These are phyloP conservation scores for Immersiella caudata DNA, from an alignment of 495 filamentous ascomycete species.

Conservation along the genomic window DNA sequence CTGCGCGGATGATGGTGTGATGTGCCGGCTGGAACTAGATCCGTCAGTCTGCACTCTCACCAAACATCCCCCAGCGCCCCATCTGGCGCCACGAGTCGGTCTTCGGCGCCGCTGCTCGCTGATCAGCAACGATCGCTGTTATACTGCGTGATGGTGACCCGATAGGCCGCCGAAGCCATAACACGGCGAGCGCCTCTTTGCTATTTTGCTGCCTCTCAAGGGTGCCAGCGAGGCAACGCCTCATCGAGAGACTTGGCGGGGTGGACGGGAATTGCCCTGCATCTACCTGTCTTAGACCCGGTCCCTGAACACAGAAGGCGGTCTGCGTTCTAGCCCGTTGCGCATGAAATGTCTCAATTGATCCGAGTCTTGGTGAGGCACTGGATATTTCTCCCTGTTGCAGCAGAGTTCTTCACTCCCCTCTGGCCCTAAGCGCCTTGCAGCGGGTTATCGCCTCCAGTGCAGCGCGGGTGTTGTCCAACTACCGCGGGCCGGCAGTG, in stretches of 20 bases:
- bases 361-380: conserved; percentile 14
- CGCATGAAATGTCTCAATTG: conserved; percentile 10
- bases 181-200: not conserved
- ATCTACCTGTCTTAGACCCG: conserved; percentile 13
- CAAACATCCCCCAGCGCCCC: not conserved
- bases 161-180: not conserved
- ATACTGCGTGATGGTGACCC: not conserved
- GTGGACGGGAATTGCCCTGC: conserved; percentile 7
- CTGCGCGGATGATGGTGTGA: not conserved
- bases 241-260: not conserved
- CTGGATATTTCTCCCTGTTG: not conserved
- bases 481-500: conserved; percentile 9
- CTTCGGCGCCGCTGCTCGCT: not conserved
- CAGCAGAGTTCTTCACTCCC: not conserved
- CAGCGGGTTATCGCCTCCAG: conserved; percentile 8
- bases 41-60: not conserved
- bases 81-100: not conserved
- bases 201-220: not conserved
- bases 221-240: not conserved
- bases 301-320: conserved; percentile 8
- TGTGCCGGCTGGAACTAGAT: not conserved
- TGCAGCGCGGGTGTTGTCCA: conserved; percentile 6
- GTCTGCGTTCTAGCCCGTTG: conserved; percentile 9
- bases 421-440: conserved; percentile 7
- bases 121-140: conserved; percentile 1